Evolutionary conservation across 1,139 yeast genomes (phyloP), one percentile per base, ranked within the genome.

Genomic region (Debaryomyces subglobosus): DNA sequence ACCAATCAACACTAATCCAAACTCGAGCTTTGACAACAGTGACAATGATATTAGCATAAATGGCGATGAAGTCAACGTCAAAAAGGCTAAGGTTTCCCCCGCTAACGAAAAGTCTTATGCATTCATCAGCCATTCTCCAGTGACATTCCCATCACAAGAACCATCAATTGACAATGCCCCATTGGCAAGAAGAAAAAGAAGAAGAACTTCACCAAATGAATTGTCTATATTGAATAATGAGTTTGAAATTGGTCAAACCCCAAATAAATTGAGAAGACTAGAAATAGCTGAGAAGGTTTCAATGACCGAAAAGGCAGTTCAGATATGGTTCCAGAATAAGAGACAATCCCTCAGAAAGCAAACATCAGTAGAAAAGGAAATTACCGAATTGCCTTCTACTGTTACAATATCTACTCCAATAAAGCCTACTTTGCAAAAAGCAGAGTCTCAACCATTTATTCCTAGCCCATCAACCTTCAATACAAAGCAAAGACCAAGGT

Each of bases 241-340:
- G 69, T 94, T 92, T 62, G 78, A 78, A 49, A 63, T 73, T 45
- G 92, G 96, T 48, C 75, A 84, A 42, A 90, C 96, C 41, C 99
- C 98, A 43, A 86, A 87, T 64, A 86, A 86, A 65, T 70, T 78
- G 44, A 78, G 87, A 60, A 81, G 98, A 57, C 76, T 82, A 42
- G 86, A 83, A 54, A 88, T 94, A 56, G 96, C 97, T 13, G 68
- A 72, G 32, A 81, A 77, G 54, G 96, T 94, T 39, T 83, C 84
- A 54, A 94, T 92, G 98, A 82, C 94, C n/a, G 97, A 91, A 65
- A 91, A 91, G 66, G 96, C 97, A 1, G 96, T 94, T 27, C 98
- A 94, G 70, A 90, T 94, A 55, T 94, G 99, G 99, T 94, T 94
- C 69, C 99, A 94, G 69, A 94, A 94, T 69, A 88, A 85, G 66